Evolutionary conservation across 176 grass and related monocot species (phyloP), one percentile per base, ranked within the genome.

Genomic region (Avena eriantha): DNA sequence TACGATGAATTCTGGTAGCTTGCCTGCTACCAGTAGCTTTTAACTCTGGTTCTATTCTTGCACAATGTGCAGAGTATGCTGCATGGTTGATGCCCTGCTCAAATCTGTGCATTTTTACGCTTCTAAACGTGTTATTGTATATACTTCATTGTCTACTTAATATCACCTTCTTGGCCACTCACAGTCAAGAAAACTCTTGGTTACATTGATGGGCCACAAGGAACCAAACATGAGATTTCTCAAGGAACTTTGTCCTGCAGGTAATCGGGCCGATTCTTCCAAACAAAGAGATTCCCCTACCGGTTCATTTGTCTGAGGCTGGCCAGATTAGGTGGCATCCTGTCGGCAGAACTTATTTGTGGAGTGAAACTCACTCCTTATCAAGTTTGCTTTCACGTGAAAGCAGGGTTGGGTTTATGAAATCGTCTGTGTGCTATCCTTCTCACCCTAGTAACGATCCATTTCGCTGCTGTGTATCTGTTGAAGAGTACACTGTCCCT

Each of bases 371-470:
- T 26, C 93, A 87, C 84, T 90, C 92, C 56, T 83, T 98, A 59
- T 94, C 92, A 81, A 94, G 90, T 94, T 90, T 98, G 23, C 92
- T 98, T 85, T 98, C 92, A 74, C 88, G 90, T 83, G 91, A 92
- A 89, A 94, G 81, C 84, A 98, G 86, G 84, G 90, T 89, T 76
- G 96, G 96, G 61, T 94, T 95, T 80, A 88, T 95, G 91, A 93
- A 95, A 87, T 95, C 96, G 64, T 98, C 91, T 89, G 96, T 98
- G 61, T 98, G 96, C 81, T 98, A 98, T 87, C 96, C 96, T 78
- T 91, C 88, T 86, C 92, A 95, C 88, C 92, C 96, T 71, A 94
- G 84, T 90, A 95, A 91, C 31, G 90, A 98, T 86, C 93, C 96
- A 81, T 95, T 98, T 81, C 96, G 96, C 22, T 98, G 93, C 57